These are phyloP conservation scores for Gossypium turneri DNA, from an alignment of 345 rosid species.

Conservation along the genomic window DNA sequence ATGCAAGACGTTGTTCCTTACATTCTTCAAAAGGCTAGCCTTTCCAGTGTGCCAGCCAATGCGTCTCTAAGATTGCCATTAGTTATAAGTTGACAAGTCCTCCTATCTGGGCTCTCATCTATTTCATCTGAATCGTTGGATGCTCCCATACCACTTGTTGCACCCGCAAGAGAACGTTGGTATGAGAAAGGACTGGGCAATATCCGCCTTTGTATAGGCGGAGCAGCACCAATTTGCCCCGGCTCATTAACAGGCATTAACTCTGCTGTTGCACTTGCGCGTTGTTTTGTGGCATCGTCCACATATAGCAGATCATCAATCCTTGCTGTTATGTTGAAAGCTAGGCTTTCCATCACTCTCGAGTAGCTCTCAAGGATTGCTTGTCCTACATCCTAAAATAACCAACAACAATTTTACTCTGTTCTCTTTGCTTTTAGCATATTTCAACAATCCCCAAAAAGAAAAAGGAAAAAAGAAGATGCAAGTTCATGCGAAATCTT, in stretches of 20 bases:
- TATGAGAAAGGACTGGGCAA: constrained; percentile 20
- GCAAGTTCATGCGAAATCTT: background rate
- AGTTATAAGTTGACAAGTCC: background rate
- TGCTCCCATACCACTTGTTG: constrained; percentile 10
- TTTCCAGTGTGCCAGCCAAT: constrained; percentile 14
- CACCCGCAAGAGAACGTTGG: constrained; percentile 11
- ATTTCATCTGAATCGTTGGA: constrained; percentile 11
- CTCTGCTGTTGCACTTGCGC: constrained; percentile 28
- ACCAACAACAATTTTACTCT: background rate
- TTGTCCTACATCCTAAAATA: constrained; percentile 44
- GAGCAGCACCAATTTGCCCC: constrained; percentile 13
- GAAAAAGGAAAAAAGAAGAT: background rate
- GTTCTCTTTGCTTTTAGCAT: background rate
- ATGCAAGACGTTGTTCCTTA: background rate
- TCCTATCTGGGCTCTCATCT: constrained; percentile 10
- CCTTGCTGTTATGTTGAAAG: constrained; percentile 39
- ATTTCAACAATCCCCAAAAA: background rate
- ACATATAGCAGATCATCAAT: constrained; percentile 40
- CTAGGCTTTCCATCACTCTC: constrained; percentile 46
- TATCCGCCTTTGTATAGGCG: constrained; percentile 22
- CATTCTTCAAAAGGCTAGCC: constrained; percentile 24
- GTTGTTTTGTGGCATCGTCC: constrained; percentile 43
- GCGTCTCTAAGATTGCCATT: constrained; percentile 18
- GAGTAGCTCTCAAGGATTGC: constrained; percentile 51
- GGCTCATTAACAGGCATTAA: constrained; percentile 16